phyloP scores from a whole-genome alignment of 306 rosid species.

The Carpinus viminea region DNA sequence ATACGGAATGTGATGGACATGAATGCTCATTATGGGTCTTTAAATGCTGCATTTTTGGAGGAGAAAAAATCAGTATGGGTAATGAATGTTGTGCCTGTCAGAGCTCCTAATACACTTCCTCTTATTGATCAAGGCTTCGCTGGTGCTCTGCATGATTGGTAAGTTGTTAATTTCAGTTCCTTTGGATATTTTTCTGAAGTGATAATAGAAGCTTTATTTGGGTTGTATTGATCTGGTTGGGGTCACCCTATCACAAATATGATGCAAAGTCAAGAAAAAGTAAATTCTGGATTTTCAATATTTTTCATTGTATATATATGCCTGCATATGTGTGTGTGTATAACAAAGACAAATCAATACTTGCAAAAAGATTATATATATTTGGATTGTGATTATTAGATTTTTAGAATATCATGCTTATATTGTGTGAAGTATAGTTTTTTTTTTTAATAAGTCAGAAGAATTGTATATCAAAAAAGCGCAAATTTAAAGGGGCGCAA shows the following conservation, averaged over 20 bases:
- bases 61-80: constrained; percentile 90
- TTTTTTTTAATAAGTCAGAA: too few relatives aligned
- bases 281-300: background rate
- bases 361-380: background rate
- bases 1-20: constrained; percentile 95
- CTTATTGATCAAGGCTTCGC: constrained; percentile 89
- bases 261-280: background rate
- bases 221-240: constrained; percentile 1
- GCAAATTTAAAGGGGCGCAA: too few relatives aligned
- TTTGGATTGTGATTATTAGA: background rate
- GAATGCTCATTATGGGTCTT: constrained; percentile 86
- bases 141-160: constrained; percentile 96
- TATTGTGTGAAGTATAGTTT: background rate
- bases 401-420: background rate
- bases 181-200: constrained; percentile 15
- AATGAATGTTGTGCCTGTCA: constrained; percentile 91
- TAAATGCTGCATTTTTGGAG: constrained; percentile 88
- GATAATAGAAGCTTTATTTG: background rate
- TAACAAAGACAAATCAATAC: background rate
- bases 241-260: background rate
- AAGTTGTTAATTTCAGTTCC: constrained; percentile 37
- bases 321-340: background rate
- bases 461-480: too few relatives aligned
- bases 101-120: constrained; percentile 75
- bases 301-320: background rate